Evolutionary conservation across 2,329 filamentous ascomycete species (phyloP).

Genomic region (Elsinoe batatas): DNA sequence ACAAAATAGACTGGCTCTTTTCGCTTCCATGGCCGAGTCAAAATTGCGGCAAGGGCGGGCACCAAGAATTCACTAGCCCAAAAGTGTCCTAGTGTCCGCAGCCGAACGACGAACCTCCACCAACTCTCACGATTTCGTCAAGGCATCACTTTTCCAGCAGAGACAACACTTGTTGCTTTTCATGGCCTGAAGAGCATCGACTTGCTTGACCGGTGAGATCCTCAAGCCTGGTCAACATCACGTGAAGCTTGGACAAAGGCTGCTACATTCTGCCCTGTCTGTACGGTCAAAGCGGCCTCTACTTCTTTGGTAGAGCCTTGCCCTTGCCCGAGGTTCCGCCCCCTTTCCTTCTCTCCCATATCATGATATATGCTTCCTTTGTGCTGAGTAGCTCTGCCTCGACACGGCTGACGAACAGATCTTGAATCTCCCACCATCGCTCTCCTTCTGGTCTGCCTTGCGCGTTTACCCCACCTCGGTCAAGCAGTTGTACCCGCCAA

Average conservation of each 20-base stretch:
- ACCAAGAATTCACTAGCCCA: neutral
- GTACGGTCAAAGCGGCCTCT: neutral
- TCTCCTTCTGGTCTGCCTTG: conserved; percentile 44
- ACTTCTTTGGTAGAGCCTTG: conserved; percentile 20
- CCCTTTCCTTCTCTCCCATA: conserved; percentile 78
- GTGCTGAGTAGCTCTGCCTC: conserved; percentile 84
- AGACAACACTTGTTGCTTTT: neutral
- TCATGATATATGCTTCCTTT: conserved; percentile 88
- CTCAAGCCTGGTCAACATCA: neutral
- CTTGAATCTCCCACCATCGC: conserved; percentile 89
- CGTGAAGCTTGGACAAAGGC: conserved; percentile 7
- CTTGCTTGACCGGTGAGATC: neutral
- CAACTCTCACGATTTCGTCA: neutral
- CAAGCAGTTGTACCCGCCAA: conserved; percentile 85
- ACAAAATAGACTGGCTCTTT: conserved; percentile 7
- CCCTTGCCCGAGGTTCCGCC: conserved; percentile 31
- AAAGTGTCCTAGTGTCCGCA: neutral
- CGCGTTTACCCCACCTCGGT: conserved; percentile 42
- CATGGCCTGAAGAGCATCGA: neutral
- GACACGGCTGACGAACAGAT: conserved; percentile 83
- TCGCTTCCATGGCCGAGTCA: conserved; percentile 6
- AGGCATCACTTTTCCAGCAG: neutral
- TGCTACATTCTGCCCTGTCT: conserved; percentile 1
- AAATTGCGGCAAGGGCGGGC: neutral
- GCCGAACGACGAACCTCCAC: neutral